Base-by-base conservation (phyloP, 345 rosid genomes). In the Murraya paniculata region DNA sequence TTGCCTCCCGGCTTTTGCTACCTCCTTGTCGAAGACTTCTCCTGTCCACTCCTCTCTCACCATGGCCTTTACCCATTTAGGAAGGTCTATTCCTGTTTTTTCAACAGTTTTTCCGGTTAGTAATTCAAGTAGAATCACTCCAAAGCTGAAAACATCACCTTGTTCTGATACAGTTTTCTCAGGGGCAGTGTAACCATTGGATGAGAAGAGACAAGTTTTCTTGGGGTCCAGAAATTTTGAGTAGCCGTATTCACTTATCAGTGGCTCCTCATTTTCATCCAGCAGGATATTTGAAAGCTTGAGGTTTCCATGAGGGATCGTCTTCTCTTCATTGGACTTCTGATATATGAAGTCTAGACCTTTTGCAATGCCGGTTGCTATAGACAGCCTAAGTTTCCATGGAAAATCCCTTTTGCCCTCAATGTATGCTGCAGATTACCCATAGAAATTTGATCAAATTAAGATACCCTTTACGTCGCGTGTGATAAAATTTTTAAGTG, bases 1-100 rank as follows among this genome's bases (percentile, higher is more conserved):
- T 27, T 88, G 88, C 81, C 79, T 79, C 0, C 81, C 91, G 24
- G 80, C 78, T n/a, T n/a, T 74, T 75, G 57, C 78, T 5, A 91
- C 85, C 68, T 88, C 90, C 84, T 82, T 88, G 81, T 89, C 92
- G 25, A 91, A 89, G 31, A 89, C 92, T 74, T 91, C 95, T 7
- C 91, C 93, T 0, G 93, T 89, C 95, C 95, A 91, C 81, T 91
- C 93, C 76, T 91, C 93, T 68, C 89, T 86, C 39, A 89, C 93
- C 89, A 83, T 87, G 50, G 90, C 83, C 72, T 81, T 86, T 19
- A 88, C 95, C 93, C 95, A 89, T n/a, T 85, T 86, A 1, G 91
- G 90, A 53, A 91, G 91, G 74, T 89, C 88, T 53, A 88, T 81
- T 35, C 89, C 86, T 3, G 76, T 89, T 64, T 79, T 88, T 48